Conservation (phyloP, 257 asterid genomes). For the Datura wrightii region DNA sequence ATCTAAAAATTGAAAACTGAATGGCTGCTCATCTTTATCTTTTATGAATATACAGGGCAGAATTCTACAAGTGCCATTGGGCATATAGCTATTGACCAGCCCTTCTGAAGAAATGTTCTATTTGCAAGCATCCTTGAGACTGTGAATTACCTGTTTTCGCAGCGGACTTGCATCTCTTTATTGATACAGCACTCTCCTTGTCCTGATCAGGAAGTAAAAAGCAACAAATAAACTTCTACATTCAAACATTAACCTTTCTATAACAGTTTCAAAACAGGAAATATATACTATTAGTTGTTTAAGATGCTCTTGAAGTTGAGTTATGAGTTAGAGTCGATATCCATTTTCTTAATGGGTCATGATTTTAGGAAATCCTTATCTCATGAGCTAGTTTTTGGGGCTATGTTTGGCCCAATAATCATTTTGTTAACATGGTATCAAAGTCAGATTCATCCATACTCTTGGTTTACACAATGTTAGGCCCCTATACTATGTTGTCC, state of each 20-base stretch:
- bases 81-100: slow-evolving; percentile 43
- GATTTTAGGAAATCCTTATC: not conserved
- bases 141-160: slow-evolving; percentile 51
- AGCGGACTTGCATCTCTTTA: slow-evolving; percentile 54
- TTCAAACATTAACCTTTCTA: not conserved
- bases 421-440: not conserved
- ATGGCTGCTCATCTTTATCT: not conserved
- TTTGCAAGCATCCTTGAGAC: slow-evolving; percentile 70
- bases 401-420: not conserved
- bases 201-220: slow-evolving; percentile 52
- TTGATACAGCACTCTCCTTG: slow-evolving; percentile 43
- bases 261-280: not conserved
- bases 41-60: not conserved
- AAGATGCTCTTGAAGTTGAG: not conserved
- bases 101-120: slow-evolving; percentile 83
- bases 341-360: not conserved
- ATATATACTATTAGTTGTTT: not conserved
- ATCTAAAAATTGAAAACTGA: not conserved
- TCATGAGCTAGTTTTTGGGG: not conserved
- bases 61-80: slow-evolving; percentile 21
- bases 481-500: not conserved
- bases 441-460: not conserved
- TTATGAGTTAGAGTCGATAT: not conserved
- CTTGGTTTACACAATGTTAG: not conserved
- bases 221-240: not conserved